Base-by-base conservation (phyloP, 176 grass and related monocot genomes). In the Cenchrus fungigraminus region DNA sequence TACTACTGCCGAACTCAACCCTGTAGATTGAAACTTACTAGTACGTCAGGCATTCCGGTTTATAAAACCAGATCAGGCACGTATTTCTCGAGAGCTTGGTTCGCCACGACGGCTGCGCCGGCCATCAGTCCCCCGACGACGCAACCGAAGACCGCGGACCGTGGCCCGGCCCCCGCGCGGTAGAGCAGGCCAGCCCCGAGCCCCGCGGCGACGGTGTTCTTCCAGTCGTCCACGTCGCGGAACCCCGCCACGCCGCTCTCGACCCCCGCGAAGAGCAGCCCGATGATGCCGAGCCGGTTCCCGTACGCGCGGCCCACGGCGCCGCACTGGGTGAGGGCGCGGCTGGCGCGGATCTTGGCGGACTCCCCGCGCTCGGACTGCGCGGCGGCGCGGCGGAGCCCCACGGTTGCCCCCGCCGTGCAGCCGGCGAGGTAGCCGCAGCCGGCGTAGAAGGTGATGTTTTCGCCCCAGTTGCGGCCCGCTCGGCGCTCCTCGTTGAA, bases 161-260 rank as follows among this genome's bases (percentile, higher is more conserved):
- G 61, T 13, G 83, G 78, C 2, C 92, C 92, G 9, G 77, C 61
- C 12, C 65, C 65, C 5, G 88, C 82, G 11, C 87, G 78, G 82
- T 84, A 93, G 50, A 94, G 78, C 51, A 82, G 49, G 4, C 92
- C 95, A 0, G 90, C 81, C 3, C 92, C 88, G 1, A 97, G 22
- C 71, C 95, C 95, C 0, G 86, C 92, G 46, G 81, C 90, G 20
- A 98, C 83, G 63, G 80, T 90, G 86, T 95, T 98, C 80, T 85
- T n/a, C 92, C 91, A 95, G 78, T 90, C 92, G 25, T 93, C 91
- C 3, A 75, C 65, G 84, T 84, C 95, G 77, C 89, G 94, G 45
- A 80, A 3, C 12, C n/a, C 82, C 8, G 82, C 82, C 63, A 88
- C 84, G 79, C 79, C 83, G 55, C 89, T 88, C 90, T 95, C 91